Conservation (phyloP, 1,284 basidiomycete genomes). For the Apiotrichum gracile region DNA sequence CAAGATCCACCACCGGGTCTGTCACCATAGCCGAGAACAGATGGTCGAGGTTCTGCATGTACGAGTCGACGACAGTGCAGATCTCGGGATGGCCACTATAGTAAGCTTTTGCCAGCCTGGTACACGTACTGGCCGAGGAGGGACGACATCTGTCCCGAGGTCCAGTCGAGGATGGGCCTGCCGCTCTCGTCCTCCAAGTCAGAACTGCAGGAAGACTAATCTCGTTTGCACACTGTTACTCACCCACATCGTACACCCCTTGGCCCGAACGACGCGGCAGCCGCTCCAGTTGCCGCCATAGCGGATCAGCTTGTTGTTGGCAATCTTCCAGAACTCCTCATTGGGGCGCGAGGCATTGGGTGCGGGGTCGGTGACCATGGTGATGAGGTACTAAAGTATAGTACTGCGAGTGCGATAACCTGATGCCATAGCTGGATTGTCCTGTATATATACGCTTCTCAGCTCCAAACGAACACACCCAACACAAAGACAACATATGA, state of each 20-base stretch:
- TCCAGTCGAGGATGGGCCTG: slow-evolving; percentile 35
- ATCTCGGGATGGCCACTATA: slow-evolving; percentile 33
- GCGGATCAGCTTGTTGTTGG: slow-evolving; percentile 20
- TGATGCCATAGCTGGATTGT: no score
- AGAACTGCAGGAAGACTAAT: no score
- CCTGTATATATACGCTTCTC: no score
- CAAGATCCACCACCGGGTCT: slow-evolving; percentile 29
- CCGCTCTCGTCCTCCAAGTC: slow-evolving; percentile 24
- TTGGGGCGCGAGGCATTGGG: neutral
- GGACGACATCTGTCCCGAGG: slow-evolving; percentile 33
- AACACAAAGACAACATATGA: no score
- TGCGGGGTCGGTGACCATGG: neutral
- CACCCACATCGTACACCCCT: slow-evolving; percentile 5
- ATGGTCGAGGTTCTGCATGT: slow-evolving; percentile 32
- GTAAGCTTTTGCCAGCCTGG: neutral
- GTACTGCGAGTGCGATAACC: no score
- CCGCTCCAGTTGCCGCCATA: slow-evolving; percentile 17
- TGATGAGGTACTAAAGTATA: no score
- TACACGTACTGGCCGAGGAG: slow-evolving; percentile 26
- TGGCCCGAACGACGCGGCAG: slow-evolving; percentile 18
- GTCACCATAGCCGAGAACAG: slow-evolving; percentile 32
- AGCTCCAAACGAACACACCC: no score
- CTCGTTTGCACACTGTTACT: neutral
- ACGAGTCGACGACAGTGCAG: slow-evolving; percentile 19
- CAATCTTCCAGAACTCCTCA: slow-evolving; percentile 21